These are phyloP conservation scores for Onygenales sp. DNA, from an alignment of 2,329 filamentous ascomycete species.

Conservation along the genomic window DNA sequence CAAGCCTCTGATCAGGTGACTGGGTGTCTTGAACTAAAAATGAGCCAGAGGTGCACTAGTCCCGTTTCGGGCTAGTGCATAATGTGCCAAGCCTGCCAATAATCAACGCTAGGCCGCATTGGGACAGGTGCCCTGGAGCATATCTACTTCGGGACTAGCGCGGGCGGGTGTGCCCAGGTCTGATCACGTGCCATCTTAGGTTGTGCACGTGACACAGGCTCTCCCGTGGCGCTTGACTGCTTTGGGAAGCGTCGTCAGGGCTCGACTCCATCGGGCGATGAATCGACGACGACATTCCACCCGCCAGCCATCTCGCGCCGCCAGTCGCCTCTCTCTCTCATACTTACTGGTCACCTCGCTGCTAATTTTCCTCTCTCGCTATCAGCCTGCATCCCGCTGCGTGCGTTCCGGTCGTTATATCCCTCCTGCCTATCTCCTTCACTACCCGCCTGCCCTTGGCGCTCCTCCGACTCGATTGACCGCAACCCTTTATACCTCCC, in stretches of 20 bases:
- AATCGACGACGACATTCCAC: background rate
- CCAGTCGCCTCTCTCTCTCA: background rate
- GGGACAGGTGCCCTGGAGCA: background rate
- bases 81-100: background rate
- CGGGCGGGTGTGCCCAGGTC: background rate
- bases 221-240: background rate
- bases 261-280: background rate
- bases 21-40: too few species aligned
- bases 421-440: background rate
- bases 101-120: background rate
- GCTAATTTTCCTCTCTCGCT: background rate
- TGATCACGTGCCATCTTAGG: background rate
- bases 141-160: background rate
- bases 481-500: too few species aligned
- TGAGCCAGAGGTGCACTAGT: background rate
- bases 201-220: background rate
- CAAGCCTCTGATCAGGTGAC: background rate
- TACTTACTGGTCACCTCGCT: background rate
- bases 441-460: background rate
- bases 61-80: background rate
- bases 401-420: background rate
- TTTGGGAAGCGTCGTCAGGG: too few species aligned
- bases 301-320: background rate
- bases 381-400: background rate
- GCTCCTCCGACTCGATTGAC: too few species aligned